A percentile compares a stretch with the other conserved stretches of the same genome.
phyloP scores from a whole-genome alignment of 2,329 filamentous ascomycete genomes.

The Cercospora sp. region DNA sequence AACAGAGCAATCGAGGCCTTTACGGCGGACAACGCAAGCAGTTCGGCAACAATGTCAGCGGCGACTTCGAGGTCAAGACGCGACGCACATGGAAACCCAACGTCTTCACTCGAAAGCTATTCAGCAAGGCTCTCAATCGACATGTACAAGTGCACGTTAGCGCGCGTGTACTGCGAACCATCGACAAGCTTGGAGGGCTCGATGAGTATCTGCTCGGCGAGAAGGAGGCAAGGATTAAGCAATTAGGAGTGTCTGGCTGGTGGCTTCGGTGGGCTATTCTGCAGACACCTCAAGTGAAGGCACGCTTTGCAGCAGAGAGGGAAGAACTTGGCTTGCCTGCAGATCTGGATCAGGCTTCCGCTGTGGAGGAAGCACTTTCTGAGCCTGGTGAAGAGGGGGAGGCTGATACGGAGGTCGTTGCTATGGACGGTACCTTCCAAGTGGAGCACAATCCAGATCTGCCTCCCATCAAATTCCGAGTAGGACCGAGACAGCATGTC shows the following conservation, averaged over 20 bases:
- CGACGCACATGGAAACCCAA: slow-evolving; percentile 75
- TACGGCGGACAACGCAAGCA: slow-evolving; percentile 66
- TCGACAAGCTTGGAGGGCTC: slow-evolving; percentile 83
- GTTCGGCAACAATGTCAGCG: slow-evolving; percentile 75
- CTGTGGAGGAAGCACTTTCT: slow-evolving; percentile 20
- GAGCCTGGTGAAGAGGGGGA: slow-evolving; percentile 19
- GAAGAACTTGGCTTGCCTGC: slow-evolving; percentile 62
- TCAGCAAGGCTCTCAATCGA: slow-evolving; percentile 61
- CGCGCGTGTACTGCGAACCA: slow-evolving; percentile 62
- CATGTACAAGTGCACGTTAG: slow-evolving; percentile 69
- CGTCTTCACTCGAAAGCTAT: slow-evolving; percentile 66
- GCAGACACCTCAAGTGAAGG: slow-evolving; percentile 69
- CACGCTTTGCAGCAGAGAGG: slow-evolving; percentile 66
- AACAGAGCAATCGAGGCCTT: slow-evolving; percentile 67
- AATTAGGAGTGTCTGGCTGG: slow-evolving; percentile 90
- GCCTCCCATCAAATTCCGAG: slow-evolving; percentile 35
- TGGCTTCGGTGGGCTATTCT: slow-evolving; percentile 84
- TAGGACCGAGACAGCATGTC: slow-evolving; percentile 34
- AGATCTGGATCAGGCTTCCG: slow-evolving; percentile 24
- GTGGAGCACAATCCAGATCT: slow-evolving; percentile 30
- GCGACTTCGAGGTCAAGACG: slow-evolving; percentile 68
- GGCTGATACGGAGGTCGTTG: slow-evolving; percentile 26
- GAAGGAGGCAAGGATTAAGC: slow-evolving; percentile 74
- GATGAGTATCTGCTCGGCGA: slow-evolving; percentile 87
- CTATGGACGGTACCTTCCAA: slow-evolving; percentile 33